These are phyloP conservation scores for Rubroshorea leprosula DNA, from an alignment of 345 rosid genomes.

Conservation along the genomic window DNA sequence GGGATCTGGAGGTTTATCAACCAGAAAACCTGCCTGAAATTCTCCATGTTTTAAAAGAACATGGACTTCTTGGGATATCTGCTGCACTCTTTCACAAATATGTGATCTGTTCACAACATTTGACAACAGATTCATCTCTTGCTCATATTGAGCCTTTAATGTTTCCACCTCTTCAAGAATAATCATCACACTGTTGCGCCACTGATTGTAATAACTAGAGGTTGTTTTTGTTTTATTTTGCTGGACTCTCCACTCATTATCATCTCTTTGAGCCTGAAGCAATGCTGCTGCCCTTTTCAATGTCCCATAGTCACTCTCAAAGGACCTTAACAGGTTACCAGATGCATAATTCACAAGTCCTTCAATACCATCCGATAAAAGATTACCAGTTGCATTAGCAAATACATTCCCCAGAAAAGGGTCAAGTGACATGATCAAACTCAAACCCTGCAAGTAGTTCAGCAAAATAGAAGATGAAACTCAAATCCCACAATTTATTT, in stretches of 20 bases:
- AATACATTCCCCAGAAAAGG: neutral
- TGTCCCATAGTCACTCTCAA: constrained; percentile 9
- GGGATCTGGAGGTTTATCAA: constrained; percentile 4
- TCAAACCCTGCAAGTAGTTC: neutral
- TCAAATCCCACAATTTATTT: no score
- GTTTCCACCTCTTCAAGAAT: neutral
- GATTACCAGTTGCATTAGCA: neutral
- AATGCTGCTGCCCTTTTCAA: constrained; percentile 6
- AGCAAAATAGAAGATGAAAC: neutral
- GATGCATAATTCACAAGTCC: constrained; percentile 2
- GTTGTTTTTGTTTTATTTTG: neutral
- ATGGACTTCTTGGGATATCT: neutral
- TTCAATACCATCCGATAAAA: neutral
- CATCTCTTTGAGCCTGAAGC: constrained; percentile 21
- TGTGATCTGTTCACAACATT: neutral
- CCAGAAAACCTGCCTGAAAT: neutral
- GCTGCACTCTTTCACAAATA: neutral
- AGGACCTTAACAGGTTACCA: neutral
- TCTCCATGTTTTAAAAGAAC: neutral
- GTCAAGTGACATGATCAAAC: neutral
- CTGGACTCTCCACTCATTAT: constrained; percentile 8
- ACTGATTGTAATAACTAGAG: neutral
- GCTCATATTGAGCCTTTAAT: no score
- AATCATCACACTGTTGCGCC: neutral
- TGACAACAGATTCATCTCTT: no score